A percentile compares a stretch with the other conserved stretches of the same genome.
phyloP scores from a whole-genome alignment of 2,329 filamentous ascomycete genomes.

The Penicillium sp. region DNA sequence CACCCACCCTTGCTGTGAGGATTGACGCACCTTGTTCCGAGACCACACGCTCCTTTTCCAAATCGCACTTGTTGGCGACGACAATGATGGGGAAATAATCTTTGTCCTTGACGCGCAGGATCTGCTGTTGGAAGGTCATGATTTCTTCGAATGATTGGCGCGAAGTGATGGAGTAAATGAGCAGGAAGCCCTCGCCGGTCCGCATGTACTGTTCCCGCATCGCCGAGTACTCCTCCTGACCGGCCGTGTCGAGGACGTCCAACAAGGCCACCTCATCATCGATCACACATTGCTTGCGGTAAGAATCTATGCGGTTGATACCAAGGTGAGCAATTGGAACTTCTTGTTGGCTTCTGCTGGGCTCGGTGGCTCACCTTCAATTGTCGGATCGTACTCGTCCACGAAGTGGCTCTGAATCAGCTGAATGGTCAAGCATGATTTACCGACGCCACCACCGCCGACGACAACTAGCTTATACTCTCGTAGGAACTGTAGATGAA shows the following conservation, averaged over 20 bases:
- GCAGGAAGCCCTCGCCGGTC: conserved; percentile 94
- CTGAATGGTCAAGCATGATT: conserved; percentile 98
- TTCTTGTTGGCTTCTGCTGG: background rate
- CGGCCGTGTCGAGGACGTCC: conserved; percentile 96
- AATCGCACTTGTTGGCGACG: conserved; percentile 98
- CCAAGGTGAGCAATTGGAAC: conserved; percentile 19
- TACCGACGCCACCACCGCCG: conserved; percentile 96
- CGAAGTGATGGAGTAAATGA: conserved; percentile 98
- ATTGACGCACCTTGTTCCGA: conserved; percentile 78
- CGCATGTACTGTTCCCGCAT: conserved; percentile 99
- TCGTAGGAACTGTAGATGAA: conserved; percentile 69
- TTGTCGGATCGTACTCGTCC: conserved; percentile 98
- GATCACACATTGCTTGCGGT: conserved; percentile 99
- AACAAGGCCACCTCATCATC: conserved; percentile 97
- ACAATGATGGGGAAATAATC: conserved; percentile 99
- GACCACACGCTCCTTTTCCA: conserved; percentile 89
- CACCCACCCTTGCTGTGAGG: background rate
- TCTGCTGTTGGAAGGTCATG: conserved; percentile 98
- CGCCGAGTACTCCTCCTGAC: conserved; percentile 98
- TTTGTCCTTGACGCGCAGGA: conserved; percentile 98
- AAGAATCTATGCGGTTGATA: conserved; percentile 71
- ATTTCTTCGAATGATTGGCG: conserved; percentile 98
- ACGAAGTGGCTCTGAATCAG: conserved; percentile 96
- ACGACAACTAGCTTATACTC: conserved; percentile 98
- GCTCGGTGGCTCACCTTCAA: conserved; percentile 70